These are phyloP conservation scores for Colletotrichum eleusines DNA, from an alignment of 2,329 filamentous ascomycete genomes.

Conservation along the genomic window DNA sequence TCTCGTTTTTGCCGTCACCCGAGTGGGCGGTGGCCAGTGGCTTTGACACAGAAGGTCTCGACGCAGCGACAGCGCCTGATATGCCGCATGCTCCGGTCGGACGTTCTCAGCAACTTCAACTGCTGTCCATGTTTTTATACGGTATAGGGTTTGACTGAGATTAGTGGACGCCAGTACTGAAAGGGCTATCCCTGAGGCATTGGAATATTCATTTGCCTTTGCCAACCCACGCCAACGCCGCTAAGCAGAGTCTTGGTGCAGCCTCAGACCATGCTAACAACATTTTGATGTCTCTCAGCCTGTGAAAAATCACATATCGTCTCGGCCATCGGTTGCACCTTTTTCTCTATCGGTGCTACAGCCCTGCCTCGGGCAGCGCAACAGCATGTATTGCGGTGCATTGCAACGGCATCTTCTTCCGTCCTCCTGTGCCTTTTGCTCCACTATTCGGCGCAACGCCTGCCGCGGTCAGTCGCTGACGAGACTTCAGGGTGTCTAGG, in stretches of 20 bases:
- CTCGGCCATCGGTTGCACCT: constrained; percentile 23
- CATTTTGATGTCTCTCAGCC: constrained; percentile 16
- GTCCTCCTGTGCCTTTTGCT: constrained; percentile 9
- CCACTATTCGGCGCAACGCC: constrained; percentile 16
- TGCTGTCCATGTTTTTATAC: neutral
- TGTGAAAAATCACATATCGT: constrained; percentile 6
- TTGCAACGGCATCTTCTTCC: constrained; percentile 17
- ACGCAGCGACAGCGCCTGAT: constrained; percentile 24
- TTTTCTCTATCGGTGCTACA: neutral
- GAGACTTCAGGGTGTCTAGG: constrained; percentile 21
- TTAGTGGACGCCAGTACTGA: constrained; percentile 7
- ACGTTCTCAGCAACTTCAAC: constrained; percentile 6
- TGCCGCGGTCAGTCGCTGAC: constrained; percentile 15
- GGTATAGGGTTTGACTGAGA: constrained; percentile 28
- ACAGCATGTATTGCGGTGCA: neutral
- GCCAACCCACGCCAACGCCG: constrained; percentile 9
- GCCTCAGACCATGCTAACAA: constrained; percentile 23
- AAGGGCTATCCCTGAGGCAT: constrained; percentile 36
- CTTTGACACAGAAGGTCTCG: constrained; percentile 39
- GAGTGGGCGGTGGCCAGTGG: constrained; percentile 25
- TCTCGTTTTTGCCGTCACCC: constrained; percentile 28
- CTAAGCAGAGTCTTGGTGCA: constrained; percentile 16
- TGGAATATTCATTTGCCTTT: constrained; percentile 9
- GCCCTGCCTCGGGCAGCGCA: too few species aligned
- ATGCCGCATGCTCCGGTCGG: constrained; percentile 15